These are phyloP conservation scores for Aspergillus saccharolyticus DNA, from an alignment of 495 filamentous ascomycete species.

Conservation along the genomic window DNA sequence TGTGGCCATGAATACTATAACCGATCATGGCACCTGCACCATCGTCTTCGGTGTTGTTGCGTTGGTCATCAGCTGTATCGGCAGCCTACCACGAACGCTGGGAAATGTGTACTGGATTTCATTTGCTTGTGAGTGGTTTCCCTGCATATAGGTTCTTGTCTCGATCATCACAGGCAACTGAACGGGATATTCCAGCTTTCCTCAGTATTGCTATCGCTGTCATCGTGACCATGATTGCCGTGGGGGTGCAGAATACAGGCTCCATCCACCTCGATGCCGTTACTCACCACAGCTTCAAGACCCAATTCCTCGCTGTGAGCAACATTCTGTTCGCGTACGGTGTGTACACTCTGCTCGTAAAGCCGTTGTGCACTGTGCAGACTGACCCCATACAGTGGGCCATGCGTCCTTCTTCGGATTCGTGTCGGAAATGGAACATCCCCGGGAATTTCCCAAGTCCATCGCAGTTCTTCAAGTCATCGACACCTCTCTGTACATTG, in stretches of 20 bases:
- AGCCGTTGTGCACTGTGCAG: not conserved
- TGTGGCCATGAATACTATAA: constrained; percentile 64
- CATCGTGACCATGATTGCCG: constrained; percentile 65
- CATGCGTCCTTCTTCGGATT: constrained; percentile 69
- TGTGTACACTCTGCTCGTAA: constrained; percentile 1
- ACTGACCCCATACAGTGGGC: constrained; percentile 34
- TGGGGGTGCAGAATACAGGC: constrained; percentile 42
- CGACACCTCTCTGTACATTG: constrained; percentile 62
- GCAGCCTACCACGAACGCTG: constrained; percentile 61
- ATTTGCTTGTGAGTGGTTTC: constrained; percentile 41
- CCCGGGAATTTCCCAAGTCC: constrained; percentile 57
- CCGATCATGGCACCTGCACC: constrained; percentile 59
- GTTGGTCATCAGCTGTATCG: constrained; percentile 55
- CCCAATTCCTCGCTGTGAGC: constrained; percentile 56
- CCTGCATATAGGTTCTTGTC: too few species aligned
- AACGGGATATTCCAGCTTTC: constrained; percentile 17
- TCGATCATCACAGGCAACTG: not conserved
- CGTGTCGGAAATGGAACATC: constrained; percentile 68
- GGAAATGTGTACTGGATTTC: constrained; percentile 56
- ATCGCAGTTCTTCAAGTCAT: constrained; percentile 55
- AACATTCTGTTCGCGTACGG: constrained; percentile 71
- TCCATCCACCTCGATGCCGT: constrained; percentile 23
- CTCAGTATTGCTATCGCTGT: constrained; percentile 40
- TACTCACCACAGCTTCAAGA: constrained; percentile 28
- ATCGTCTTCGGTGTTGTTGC: constrained; percentile 64